These are phyloP conservation scores for Amauroascus niger DNA, from an alignment of 2,329 filamentous ascomycete species.

Conservation along the genomic window DNA sequence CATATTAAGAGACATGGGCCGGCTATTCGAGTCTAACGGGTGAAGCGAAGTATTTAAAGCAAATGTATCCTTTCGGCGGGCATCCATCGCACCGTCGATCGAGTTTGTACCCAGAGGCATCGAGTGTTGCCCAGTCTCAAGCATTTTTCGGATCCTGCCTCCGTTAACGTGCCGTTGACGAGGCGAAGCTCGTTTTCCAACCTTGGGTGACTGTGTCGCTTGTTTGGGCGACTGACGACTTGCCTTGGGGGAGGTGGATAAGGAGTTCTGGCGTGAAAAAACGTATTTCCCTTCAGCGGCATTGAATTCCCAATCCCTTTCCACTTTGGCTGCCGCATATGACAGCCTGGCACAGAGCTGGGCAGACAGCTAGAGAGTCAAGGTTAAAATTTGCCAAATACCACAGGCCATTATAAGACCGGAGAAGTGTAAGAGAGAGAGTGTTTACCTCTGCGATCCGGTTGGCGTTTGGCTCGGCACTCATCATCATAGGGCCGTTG, in stretches of 20 bases:
- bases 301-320: slow-evolving; percentile 70
- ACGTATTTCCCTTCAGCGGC: slow-evolving; percentile 66
- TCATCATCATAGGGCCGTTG: slow-evolving; percentile 57
- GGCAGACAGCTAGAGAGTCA: slow-evolving; percentile 52
- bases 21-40: not conserved
- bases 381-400: not conserved
- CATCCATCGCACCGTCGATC: not conserved
- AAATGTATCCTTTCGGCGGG: not conserved
- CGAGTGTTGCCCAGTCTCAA: not conserved
- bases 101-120: slow-evolving; percentile 43
- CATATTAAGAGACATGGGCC: slow-evolving; percentile 14
- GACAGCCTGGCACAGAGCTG: slow-evolving; percentile 75
- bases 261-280: slow-evolving; percentile 29
- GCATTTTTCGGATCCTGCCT: not conserved
- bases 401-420: not conserved
- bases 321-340: slow-evolving; percentile 90
- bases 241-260: slow-evolving; percentile 5
- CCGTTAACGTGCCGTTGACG: slow-evolving; percentile 29
- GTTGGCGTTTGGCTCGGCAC: slow-evolving; percentile 56
- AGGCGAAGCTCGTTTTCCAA: not conserved
- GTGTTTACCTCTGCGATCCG: slow-evolving; percentile 65
- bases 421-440: not conserved
- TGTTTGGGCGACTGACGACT: not conserved
- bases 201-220: slow-evolving; percentile 1
- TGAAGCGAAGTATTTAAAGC: not conserved